These are phyloP conservation scores for Metschnikowia shivogae DNA, from an alignment of 805 yeast species.

Conservation along the genomic window DNA sequence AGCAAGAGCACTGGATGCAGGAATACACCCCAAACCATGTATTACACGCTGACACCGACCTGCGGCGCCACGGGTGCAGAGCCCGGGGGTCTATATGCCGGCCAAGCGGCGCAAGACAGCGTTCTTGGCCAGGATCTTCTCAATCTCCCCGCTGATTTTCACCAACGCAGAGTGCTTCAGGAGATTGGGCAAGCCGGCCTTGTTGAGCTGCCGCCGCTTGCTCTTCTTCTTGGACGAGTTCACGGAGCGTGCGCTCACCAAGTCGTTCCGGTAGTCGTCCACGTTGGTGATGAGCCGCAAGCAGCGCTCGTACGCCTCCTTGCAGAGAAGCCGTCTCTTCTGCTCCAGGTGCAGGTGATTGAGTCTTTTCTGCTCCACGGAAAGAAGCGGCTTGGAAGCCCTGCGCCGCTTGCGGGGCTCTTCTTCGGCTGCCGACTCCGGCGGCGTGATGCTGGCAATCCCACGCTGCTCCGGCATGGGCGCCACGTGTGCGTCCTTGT, in stretches of 20 bases:
- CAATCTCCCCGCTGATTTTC: constrained; percentile 37
- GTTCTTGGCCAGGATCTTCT: constrained; percentile 30
- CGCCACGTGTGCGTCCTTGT: constrained; percentile 6
- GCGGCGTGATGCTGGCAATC: neutral
- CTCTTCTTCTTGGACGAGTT: constrained; percentile 24
- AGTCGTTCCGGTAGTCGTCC: constrained; percentile 34
- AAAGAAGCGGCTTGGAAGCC: constrained; percentile 36
- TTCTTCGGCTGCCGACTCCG: constrained; percentile 26
- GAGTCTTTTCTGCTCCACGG: constrained; percentile 38
- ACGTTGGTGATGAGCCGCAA: constrained; percentile 36
- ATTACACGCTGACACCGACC: too few species aligned
- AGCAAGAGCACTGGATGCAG: too few species aligned
- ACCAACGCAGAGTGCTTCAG: constrained; percentile 41
- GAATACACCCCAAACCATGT: too few species aligned
- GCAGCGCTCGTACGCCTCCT: constrained; percentile 42
- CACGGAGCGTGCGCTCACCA: constrained; percentile 20
- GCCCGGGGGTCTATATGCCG: neutral
- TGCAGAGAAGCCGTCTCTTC: constrained; percentile 41
- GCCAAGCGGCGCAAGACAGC: constrained; percentile 29
- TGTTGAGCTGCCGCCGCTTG: constrained; percentile 36
- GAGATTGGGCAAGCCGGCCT: constrained; percentile 44
- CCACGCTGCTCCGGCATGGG: neutral
- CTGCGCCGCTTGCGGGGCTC: constrained; percentile 20
- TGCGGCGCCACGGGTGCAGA: too few species aligned
- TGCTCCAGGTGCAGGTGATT: constrained; percentile 43